Base-by-base conservation (phyloP, 805 yeast species). In the Yarrowia sp. region DNA sequence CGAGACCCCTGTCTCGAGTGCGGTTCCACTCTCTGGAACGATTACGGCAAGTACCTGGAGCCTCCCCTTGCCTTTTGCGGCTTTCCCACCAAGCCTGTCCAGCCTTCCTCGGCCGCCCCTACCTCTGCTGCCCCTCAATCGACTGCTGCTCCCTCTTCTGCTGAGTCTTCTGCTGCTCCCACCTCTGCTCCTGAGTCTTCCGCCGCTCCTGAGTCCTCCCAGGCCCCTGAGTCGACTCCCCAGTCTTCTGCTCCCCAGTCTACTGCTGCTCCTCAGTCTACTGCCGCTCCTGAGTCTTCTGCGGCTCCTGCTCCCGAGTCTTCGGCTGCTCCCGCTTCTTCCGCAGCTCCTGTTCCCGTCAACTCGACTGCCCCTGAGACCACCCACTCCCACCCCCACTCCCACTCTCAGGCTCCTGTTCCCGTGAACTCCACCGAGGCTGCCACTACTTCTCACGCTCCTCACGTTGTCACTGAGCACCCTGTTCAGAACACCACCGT, bases 61-160 rank as follows among this genome's bases (percentile, higher is more conserved):
- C 47, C 61, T 27, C 47, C 61, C 31, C 47, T 55, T 27, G 61
- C 35, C 4, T 36, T 27, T 47, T 55, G 61, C n/a, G 47, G 47
- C 2, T 39, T 55, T 24, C 58, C 42, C n/a, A 55, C 46, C n/a
- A n/a, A 55, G 46, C 61, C 61, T 12, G 19, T 13, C 3, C 29
- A 16, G 6, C 36, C 18, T 24, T 3, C n/a, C 13, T 21, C 47
- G 14, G 21, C 58, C 13, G 2, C 39, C 21, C 9, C 56, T n/a
- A 1, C 24, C 6, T 8, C 58, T 14, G 22, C 58, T 14, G 24
- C 31, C 14, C n/a, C n/a, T n/a, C n/a, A n/a, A n/a, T 3, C 46
- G 12, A 19, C 42, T 14, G 19, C 42, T 16, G 13, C 42, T 14
- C 19, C 38, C 4, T 21, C 42, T 38, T 13, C 42, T 6, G 24